Evolutionary conservation across 805 yeast genomes (phyloP).

Genomic region (Saccharomyces jurei): DNA sequence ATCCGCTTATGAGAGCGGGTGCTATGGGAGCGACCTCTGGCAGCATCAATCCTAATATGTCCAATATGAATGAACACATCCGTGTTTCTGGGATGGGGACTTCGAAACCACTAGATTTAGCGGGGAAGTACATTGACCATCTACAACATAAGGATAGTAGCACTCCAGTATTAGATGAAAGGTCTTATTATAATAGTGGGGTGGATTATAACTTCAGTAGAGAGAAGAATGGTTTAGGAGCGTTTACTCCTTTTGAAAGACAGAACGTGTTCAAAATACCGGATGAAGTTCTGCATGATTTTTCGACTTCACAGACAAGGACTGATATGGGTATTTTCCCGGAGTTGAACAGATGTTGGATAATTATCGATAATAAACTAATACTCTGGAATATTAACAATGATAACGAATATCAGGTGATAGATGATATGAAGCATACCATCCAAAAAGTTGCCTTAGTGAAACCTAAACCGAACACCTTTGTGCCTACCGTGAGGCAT

Average conservation of each 20-base stretch:
- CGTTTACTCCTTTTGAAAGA: constrained; percentile 71
- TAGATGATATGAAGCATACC: constrained; percentile 74
- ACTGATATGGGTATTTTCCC: constrained; percentile 80
- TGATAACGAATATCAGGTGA: constrained; percentile 61
- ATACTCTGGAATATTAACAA: constrained; percentile 74
- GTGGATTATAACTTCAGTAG: constrained; percentile 62
- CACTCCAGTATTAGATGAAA: constrained; percentile 47
- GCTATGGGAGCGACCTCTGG: constrained; percentile 1
- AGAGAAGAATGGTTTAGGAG: constrained; percentile 36
- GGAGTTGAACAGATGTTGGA: constrained; percentile 77
- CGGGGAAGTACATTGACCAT: constrained; percentile 54
- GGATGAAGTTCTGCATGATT: constrained; percentile 67
- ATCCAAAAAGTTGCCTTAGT: constrained; percentile 69
- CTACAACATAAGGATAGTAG: constrained; percentile 50
- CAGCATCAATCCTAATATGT: constrained; percentile 1
- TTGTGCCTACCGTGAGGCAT: constrained; percentile 68
- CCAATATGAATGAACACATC: constrained; percentile 25
- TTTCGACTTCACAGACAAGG: constrained; percentile 54
- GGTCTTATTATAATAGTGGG: constrained; percentile 43
- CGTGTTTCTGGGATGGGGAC: constrained; percentile 27
- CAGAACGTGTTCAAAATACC: constrained; percentile 65
- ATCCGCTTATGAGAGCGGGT: constrained; percentile 1
- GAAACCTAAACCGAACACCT: constrained; percentile 74
- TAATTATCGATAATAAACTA: constrained; percentile 71
- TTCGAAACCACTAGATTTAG: constrained; percentile 41